Percentiles rank a stretch among this genome's conserved stretches.
These are phyloP conservation scores for Maudiozyma serrabonitensis DNA, from an alignment of 805 yeast genomes.

Conservation along the genomic window DNA sequence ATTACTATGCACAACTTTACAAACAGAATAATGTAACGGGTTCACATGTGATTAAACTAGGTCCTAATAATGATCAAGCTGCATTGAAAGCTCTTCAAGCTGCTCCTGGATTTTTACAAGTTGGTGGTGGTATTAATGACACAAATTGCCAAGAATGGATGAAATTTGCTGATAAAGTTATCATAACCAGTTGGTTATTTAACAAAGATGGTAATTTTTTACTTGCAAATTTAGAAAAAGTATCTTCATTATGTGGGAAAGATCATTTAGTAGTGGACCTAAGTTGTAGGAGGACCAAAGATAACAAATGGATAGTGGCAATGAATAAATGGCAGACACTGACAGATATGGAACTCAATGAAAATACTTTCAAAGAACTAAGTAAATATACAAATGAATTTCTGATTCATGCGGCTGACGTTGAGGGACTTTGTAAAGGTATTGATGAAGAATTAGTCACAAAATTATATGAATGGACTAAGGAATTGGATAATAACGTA, in stretches of 20 bases:
- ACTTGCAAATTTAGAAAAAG: conserved; percentile 39
- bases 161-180: conserved; percentile 72
- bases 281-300: conserved; percentile 54
- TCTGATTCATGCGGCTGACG: conserved; percentile 95
- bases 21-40: conserved; percentile 48
- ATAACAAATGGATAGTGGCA: conserved; percentile 75
- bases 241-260: conserved; percentile 53
- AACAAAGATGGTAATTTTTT: conserved; percentile 38
- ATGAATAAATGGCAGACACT: conserved; percentile 95
- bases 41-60: conserved; percentile 90
- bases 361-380: conserved; percentile 44
- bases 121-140: conserved; percentile 86
- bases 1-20: conserved; percentile 68
- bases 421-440: conserved; percentile 92
- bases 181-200: conserved; percentile 87
- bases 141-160: conserved; percentile 74
- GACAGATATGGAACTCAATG: conserved; percentile 51
- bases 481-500: conserved; percentile 32
- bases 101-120: conserved; percentile 70
- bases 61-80: conserved; percentile 71
- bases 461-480: conserved; percentile 68
- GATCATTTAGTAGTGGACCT: conserved; percentile 73
- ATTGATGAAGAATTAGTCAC: conserved; percentile 72
- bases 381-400: conserved; percentile 72
- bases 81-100: conserved; percentile 65